Percentiles rank a stretch among this genome's conserved stretches.
Evolutionary conservation across 2,329 filamentous ascomycete species (phyloP).

Genomic region (Penicillium brevicompactum): DNA sequence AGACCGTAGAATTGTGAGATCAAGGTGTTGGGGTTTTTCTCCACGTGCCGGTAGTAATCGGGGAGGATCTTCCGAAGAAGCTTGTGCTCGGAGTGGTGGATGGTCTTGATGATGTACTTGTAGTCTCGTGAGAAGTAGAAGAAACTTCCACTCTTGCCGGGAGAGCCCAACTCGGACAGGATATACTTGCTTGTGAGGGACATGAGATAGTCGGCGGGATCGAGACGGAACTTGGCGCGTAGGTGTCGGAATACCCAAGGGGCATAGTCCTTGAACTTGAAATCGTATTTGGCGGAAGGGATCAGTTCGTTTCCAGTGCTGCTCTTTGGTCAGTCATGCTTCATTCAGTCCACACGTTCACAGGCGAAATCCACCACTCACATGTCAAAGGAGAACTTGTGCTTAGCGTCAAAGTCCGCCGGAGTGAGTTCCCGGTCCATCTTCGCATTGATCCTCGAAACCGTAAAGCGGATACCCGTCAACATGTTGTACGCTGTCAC

Average conservation of each 20-base stretch:
- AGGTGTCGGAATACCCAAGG: slow-evolving; percentile 98
- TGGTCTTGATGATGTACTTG: slow-evolving; percentile 99
- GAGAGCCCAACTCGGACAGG: slow-evolving; percentile 91
- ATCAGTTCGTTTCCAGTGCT: slow-evolving; percentile 96
- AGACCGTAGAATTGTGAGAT: slow-evolving; percentile 97
- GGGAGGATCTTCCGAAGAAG: slow-evolving; percentile 57
- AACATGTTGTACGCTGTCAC: slow-evolving; percentile 99
- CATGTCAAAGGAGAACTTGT: slow-evolving; percentile 99
- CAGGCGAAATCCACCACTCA: slow-evolving; percentile 48
- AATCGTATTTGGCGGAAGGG: slow-evolving; percentile 98
- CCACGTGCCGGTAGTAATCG: slow-evolving; percentile 92
- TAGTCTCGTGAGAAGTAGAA: slow-evolving; percentile 99
- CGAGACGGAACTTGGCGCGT: slow-evolving; percentile 81
- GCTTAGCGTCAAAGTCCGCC: slow-evolving; percentile 88
- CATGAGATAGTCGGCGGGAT: slow-evolving; percentile 97
- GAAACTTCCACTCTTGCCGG: slow-evolving; percentile 97
- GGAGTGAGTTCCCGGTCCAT: slow-evolving; percentile 87
- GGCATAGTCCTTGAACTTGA: slow-evolving; percentile 99
- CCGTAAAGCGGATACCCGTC: slow-evolving; percentile 95
- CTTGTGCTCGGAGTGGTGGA: slow-evolving; percentile 81
- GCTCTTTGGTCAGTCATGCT: slow-evolving; percentile 36
- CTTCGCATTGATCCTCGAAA: slow-evolving; percentile 95
- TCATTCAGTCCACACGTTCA: neutral
- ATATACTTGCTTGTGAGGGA: slow-evolving; percentile 99
- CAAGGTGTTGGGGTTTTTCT: slow-evolving; percentile 91